Evolutionary conservation across 805 yeast genomes (phyloP), one percentile per base, ranked within the genome.

Genomic region (Candida chilensis): DNA sequence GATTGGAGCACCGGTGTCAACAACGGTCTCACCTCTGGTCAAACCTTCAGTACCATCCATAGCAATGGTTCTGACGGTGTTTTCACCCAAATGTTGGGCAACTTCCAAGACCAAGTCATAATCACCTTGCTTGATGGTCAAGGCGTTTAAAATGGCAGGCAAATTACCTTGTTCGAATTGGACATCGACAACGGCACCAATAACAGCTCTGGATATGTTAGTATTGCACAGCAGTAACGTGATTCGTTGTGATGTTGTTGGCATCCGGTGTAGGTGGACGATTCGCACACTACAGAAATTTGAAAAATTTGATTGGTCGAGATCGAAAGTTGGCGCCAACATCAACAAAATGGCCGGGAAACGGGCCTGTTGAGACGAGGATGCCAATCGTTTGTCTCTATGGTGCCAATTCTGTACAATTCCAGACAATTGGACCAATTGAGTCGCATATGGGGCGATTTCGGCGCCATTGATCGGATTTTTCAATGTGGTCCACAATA

Each of bases 1-100:
- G 64, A 92, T 92, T 68, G 98, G 98, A 44, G 95, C 74, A 67
- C 98, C 98, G 45, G 97, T 88, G 74, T 92, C 98, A 45, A 57
- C 45, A 54, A 92, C 98, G 38, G 70, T 34, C 57, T 82, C 79
- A 67, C 98, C 98, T 78, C 98, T 90, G 54, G 87, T 95, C 58
- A 92, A 80, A 86, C 98, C 98, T 70, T 90, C 97, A 52, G 98
- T 92, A 85, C 97, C 97, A 68, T 92, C 98, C 98, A 92, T 92
- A 61, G 98, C 97, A 82, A 92, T 92, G 63, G 98, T 82, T 82
- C 98, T 90, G 64, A 92, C 97, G 53, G 97, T 83, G 84, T 87
- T 87, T 77, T 92, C 97, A 78, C 98, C 98, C 67, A 92, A 79
- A 71, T 92, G 98, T 77, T 92, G 98, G 55, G 98, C 92, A 52